Conservation (phyloP, 306 rosid genomes). For the Medicago ruthenica region DNA sequence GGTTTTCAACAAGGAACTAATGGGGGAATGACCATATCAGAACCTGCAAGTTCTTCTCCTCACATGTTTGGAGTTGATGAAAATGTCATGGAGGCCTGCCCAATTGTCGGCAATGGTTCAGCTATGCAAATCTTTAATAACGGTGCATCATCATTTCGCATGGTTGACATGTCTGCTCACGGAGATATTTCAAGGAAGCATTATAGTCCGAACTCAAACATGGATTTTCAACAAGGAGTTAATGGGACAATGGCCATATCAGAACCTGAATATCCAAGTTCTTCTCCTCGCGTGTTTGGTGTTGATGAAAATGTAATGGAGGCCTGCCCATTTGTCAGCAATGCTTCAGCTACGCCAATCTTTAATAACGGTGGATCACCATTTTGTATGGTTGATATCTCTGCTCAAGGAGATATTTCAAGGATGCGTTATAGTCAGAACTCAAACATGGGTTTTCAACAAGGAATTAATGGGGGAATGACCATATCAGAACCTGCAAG, state of each 20-base stretch:
- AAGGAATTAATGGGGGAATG: slow-evolving; percentile 81
- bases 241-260: slow-evolving; percentile 81
- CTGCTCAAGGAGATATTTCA: slow-evolving; percentile 42
- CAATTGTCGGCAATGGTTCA: slow-evolving; percentile 69
- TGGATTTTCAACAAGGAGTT: slow-evolving; percentile 47
- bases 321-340: no score
- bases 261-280: slow-evolving; percentile 62
- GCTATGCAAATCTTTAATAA: slow-evolving; percentile 42
- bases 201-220: no score
- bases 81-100: slow-evolving; percentile 66
- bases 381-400: slow-evolving; percentile 49
- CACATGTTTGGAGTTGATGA: slow-evolving; percentile 69
- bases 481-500: slow-evolving; percentile 80
- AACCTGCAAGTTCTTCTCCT: slow-evolving; percentile 73
- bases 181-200: no score
- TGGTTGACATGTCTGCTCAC: slow-evolving; percentile 66
- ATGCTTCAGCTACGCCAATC: no score
- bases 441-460: no score
- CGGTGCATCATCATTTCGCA: slow-evolving; percentile 15
- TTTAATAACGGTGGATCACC: no score
- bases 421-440: no score
- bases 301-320: slow-evolving; percentile 44
- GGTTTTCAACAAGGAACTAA: slow-evolving; percentile 77
- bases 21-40: slow-evolving; percentile 75
- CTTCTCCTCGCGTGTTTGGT: slow-evolving; percentile 61